Evolutionary conservation across 805 yeast species (phyloP).

Genomic region (Lachancea waltii): DNA sequence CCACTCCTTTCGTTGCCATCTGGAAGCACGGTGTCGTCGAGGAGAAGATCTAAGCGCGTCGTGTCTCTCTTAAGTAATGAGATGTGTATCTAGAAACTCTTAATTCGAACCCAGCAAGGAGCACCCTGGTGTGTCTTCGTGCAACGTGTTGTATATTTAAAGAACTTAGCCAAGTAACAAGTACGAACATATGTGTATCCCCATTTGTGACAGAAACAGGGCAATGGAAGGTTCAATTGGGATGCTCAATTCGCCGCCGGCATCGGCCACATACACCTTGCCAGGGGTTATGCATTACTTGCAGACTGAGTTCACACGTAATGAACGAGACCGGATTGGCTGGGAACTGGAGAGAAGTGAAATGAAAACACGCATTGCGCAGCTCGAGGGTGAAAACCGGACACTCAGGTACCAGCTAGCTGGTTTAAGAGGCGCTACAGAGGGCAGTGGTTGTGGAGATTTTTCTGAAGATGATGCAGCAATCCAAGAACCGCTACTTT

Average conservation of each 20-base stretch:
- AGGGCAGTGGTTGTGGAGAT: not conserved
- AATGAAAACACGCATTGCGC: conserved; percentile 46
- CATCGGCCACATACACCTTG: conserved; percentile 21
- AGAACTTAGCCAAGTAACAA: no score
- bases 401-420: conserved; percentile 27
- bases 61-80: not conserved
- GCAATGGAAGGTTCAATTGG: not conserved
- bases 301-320: conserved; percentile 56
- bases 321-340: conserved; percentile 52
- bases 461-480: not conserved
- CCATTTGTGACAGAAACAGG: no score
- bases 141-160: no score
- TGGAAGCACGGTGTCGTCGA: conserved; percentile 97
- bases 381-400: conserved; percentile 48
- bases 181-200: no score
- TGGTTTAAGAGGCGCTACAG: conserved; percentile 1
- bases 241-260: conserved; percentile 4
- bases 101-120: not conserved
- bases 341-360: conserved; percentile 59
- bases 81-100: conserved; percentile 1
- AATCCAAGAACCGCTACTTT: conserved; percentile 11
- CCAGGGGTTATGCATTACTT: conserved; percentile 58
- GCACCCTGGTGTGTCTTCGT: not conserved
- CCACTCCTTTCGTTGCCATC: conserved; percentile 93
- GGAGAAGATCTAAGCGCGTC: conserved; percentile 68